Evolutionary conservation across 192 early-diverging fungal species (phyloP).

Genomic region (Mortierella alpina): DNA sequence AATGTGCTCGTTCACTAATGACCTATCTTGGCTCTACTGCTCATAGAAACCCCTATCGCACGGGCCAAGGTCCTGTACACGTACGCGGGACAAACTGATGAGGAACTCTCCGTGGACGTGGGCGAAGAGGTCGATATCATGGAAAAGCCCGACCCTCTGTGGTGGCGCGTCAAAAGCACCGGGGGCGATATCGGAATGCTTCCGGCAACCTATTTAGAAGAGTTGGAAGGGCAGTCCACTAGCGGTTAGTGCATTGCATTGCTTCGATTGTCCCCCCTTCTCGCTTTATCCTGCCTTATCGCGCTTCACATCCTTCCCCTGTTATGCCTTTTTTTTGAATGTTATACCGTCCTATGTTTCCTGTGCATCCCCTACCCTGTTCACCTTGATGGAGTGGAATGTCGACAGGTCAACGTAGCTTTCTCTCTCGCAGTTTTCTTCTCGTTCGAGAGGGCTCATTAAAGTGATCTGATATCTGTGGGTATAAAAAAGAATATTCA

Average conservation of each 20-base stretch:
- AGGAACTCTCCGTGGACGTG: conserved; percentile 71
- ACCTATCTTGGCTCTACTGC: background rate
- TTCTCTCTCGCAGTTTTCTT: background rate
- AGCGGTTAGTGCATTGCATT: conserved; percentile 50
- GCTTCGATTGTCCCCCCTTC: conserved; percentile 2
- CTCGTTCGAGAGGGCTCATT: background rate
- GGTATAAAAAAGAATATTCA: too few relatives aligned
- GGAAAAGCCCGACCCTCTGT: conserved; percentile 53
- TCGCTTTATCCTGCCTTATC: background rate
- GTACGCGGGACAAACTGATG: conserved; percentile 43
- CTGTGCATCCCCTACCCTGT: too few relatives aligned
- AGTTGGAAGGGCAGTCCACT: conserved; percentile 43
- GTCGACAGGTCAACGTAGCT: background rate
- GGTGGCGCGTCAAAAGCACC: conserved; percentile 53
- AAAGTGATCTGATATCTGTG: background rate
- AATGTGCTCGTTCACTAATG: background rate
- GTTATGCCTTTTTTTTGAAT: background rate
- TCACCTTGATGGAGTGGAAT: too few relatives aligned
- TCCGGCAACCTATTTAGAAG: conserved; percentile 59
- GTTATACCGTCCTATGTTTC: background rate
- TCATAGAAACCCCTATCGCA: conserved; percentile 17
- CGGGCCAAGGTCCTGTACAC: conserved; percentile 33
- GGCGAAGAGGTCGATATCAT: conserved; percentile 69
- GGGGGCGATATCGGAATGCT: conserved; percentile 53
- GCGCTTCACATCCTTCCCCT: background rate